These are phyloP conservation scores for Gentiana straminea DNA, from an alignment of 257 asterid species.

Conservation along the genomic window DNA sequence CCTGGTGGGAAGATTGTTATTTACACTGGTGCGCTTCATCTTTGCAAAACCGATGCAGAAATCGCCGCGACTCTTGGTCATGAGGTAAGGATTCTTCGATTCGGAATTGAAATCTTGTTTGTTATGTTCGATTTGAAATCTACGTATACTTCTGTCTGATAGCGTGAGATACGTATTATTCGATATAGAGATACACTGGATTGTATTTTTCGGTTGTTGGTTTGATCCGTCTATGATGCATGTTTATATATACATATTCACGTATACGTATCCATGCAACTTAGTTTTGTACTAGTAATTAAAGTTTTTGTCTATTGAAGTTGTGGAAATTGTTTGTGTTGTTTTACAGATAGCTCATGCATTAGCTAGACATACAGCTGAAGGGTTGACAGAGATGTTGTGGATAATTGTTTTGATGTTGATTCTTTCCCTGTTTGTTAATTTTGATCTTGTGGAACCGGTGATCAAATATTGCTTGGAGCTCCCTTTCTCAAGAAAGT, in stretches of 20 bases:
- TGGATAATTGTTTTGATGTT: constrained; percentile 72
- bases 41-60: constrained; percentile 73
- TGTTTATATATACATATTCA: no score
- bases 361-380: constrained; percentile 84
- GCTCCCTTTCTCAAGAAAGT: constrained; percentile 96
- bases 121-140: neutral
- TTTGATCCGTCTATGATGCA: no score
- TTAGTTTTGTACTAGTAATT: no score
- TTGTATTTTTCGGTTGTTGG: no score
- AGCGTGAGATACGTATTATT: neutral
- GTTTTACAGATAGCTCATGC: constrained; percentile 75
- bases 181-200: neutral
- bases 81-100: constrained; percentile 45
- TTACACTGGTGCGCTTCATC: constrained; percentile 71
- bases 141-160: no score
- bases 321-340: neutral
- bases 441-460: constrained; percentile 69
- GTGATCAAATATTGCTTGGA: constrained; percentile 64
- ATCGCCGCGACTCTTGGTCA: constrained; percentile 81
- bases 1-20: constrained; percentile 99
- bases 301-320: no score
- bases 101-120: neutral
- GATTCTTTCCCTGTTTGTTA: constrained; percentile 66
- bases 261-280: no score
- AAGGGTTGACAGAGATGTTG: constrained; percentile 64